Conservation (phyloP, 306 rosid genomes). For the Malus domestica region DNA sequence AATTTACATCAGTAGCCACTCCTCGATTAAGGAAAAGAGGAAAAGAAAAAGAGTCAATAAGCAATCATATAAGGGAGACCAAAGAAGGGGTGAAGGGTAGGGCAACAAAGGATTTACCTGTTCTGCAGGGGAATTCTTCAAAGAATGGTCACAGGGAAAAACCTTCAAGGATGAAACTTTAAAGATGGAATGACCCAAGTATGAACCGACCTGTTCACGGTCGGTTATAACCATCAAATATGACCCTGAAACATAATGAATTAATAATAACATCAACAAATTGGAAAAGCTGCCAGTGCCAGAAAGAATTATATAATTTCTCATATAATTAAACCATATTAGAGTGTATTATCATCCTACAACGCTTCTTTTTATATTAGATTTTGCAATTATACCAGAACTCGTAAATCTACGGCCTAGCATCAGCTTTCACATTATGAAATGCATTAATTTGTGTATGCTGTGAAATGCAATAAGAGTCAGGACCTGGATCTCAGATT, state of each 20-base stretch:
- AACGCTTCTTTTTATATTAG: background rate
- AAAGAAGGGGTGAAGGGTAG: background rate
- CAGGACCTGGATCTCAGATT: background rate
- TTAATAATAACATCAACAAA: slow-evolving; percentile 20
- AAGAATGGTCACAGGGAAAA: slow-evolving; percentile 81
- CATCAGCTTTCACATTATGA: background rate
- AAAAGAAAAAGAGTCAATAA: background rate
- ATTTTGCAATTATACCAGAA: background rate
- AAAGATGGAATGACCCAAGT: slow-evolving; percentile 82
- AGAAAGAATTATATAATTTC: background rate
- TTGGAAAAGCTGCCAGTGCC: slow-evolving; percentile 1
- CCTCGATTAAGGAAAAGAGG: background rate
- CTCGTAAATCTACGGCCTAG: background rate
- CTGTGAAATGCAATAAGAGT: background rate
- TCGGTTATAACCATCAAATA: slow-evolving; percentile 74
- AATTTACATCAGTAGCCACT: slow-evolving; percentile 20
- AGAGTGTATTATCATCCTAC: background rate
- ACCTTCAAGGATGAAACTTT: slow-evolving; percentile 61
- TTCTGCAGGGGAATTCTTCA: slow-evolving; percentile 51
- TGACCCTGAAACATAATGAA: slow-evolving; percentile 45
- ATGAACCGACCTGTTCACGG: slow-evolving; percentile 63
- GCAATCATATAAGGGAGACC: background rate
- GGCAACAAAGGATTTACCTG: slow-evolving; percentile 44
- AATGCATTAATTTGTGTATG: background rate
- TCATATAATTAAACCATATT: background rate